Percentiles rank a stretch among this genome's conserved stretches.
Evolutionary conservation across 2,329 filamentous ascomycete species (phyloP).

Genomic region (Parastagonospora avenae): DNA sequence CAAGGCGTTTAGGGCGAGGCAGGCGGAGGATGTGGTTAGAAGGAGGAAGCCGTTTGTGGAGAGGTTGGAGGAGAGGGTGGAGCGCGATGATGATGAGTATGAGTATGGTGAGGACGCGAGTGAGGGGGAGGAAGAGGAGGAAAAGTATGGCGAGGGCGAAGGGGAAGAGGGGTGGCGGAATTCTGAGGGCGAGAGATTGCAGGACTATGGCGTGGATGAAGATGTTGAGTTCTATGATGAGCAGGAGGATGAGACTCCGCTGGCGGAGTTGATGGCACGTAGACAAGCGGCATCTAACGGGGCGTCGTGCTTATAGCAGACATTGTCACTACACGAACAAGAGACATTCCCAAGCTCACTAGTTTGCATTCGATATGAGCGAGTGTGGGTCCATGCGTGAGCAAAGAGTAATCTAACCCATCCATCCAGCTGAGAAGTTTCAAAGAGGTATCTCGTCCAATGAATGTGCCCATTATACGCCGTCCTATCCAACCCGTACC

Average conservation of each 20-base stretch:
- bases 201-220: constrained; percentile 81
- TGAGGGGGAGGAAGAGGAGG: constrained; percentile 19
- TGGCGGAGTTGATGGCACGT: constrained; percentile 66
- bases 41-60: constrained; percentile 51
- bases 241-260: constrained; percentile 70
- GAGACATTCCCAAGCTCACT: background rate
- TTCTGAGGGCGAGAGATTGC: constrained; percentile 72
- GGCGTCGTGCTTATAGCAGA: constrained; percentile 3
- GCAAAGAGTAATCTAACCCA: constrained; percentile 31
- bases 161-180: constrained; percentile 72
- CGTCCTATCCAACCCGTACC: constrained; percentile 2
- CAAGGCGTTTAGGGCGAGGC: constrained; percentile 60
- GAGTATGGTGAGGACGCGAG: constrained; percentile 29
- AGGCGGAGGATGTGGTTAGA: constrained; percentile 56
- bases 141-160: constrained; percentile 38
- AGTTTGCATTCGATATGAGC: constrained; percentile 4
- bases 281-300: constrained; percentile 19
- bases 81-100: constrained; percentile 15
- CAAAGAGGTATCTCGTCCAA: constrained; percentile 12
- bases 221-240: constrained; percentile 70
- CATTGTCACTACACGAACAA: background rate
- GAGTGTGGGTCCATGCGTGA: constrained; percentile 22
- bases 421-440: constrained; percentile 18
- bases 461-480: constrained; percentile 10
- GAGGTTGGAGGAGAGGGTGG: constrained; percentile 38